Base-by-base conservation (phyloP, 805 yeast species). In the Candida oleophila region DNA sequence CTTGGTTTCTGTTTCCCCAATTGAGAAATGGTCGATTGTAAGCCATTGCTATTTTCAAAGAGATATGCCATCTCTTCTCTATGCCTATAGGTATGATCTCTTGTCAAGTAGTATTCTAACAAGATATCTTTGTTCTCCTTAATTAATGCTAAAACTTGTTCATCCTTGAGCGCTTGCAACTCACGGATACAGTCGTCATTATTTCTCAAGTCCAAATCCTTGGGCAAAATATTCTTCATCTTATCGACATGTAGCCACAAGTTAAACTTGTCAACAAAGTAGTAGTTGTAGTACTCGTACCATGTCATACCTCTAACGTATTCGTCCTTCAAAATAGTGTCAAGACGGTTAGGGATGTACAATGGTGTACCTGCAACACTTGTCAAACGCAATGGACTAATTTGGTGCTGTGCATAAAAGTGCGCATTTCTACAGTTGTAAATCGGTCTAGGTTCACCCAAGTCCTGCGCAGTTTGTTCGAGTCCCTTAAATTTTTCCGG, bases 371-470 rank as follows among this genome's bases (percentile, higher is more conserved):
- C 85, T 53, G 84, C 89, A 55, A 78, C 76, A 51, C 69, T 60
- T 0, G 87, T 73, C 35, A 73, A 60, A 22, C 71, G 59, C 49
- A 85, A 60, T 3, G 89, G 88, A 7, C 79, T 69, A n/a, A 85
- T 49, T 48, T 80, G 80, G 1, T 73, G 64, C 46, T 73, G 64
- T 1, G 68, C 58, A 44, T 75, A 75, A 52, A 78, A 81, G 64
- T 85, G 91, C 46, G 73, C 69, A 63, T 83, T 82, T 51, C 87
- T 71, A 59, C 89, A 85, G 46, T 74, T 69, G 45, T 59, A 62
- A 42, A 67, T 55, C 15, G 36, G 45, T 22, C 47, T 75, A 72
- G 42, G 46, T 39, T 15, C 22, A 4, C 52, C 46, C 3, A 21
- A 22, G 4, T 46, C 43, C 30, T 51, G 45, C 1, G 28, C 38